phyloP scores from a whole-genome alignment of 2,329 filamentous ascomycete species.

The Rachicladosporium sp. region DNA sequence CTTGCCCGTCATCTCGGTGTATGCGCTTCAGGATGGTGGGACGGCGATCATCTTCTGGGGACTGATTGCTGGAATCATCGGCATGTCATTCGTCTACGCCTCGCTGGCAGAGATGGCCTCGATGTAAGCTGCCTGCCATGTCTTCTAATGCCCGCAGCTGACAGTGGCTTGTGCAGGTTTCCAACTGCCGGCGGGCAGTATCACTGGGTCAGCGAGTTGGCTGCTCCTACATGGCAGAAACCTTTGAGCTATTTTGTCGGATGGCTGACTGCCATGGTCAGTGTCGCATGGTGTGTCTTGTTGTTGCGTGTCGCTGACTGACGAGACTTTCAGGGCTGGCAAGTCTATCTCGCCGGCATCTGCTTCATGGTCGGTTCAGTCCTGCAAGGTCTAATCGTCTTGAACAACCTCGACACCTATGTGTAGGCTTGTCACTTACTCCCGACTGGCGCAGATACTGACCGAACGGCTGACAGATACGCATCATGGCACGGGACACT shows the following conservation, averaged over 20 bases:
- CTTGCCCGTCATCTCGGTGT: neutral
- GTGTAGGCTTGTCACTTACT: neutral
- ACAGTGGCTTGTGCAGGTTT: no score
- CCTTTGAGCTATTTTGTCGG: slow-evolving; percentile 6
- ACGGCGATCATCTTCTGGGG: slow-evolving; percentile 1
- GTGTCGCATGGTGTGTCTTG: slow-evolving; percentile 15
- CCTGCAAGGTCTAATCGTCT: neutral
- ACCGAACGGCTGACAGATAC: neutral
- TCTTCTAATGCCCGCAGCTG: no score
- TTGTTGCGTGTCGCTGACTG: no score
- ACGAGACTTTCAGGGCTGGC: slow-evolving; percentile 21
- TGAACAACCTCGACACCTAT: slow-evolving; percentile 13
- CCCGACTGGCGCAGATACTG: no score
- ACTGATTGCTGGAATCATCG: neutral
- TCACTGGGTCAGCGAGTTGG: slow-evolving; percentile 7
- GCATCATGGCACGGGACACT: slow-evolving; percentile 32
- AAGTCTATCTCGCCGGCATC: slow-evolving; percentile 30
- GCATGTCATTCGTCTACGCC: slow-evolving; percentile 3
- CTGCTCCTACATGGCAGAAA: slow-evolving; percentile 2
- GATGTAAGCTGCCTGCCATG: neutral
- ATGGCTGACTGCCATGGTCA: slow-evolving; percentile 4
- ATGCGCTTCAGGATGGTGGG: slow-evolving; percentile 2
- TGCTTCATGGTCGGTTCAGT: slow-evolving; percentile 28
- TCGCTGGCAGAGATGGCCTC: neutral
- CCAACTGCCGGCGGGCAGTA: slow-evolving; percentile 2